phyloP scores from a whole-genome alignment of 106 monocot species.

The Phalaenopsis equestris region DNA sequence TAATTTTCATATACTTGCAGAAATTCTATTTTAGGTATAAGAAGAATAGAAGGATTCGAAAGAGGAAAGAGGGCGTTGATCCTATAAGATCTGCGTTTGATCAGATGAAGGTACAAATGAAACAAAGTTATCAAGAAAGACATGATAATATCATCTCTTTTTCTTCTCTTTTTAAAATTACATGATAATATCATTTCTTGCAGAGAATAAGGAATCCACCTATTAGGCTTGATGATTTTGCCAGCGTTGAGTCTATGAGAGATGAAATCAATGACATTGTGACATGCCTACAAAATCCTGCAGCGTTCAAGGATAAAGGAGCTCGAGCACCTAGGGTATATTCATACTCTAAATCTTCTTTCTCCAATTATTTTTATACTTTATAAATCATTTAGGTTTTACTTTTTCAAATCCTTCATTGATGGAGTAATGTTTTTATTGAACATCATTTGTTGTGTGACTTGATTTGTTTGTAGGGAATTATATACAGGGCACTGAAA shows the following conservation, averaged over 20 bases:
- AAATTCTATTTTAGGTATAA: conserved; percentile 48
- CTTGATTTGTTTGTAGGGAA: no score
- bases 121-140: conserved; percentile 2
- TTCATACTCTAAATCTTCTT: neutral
- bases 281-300: conserved; percentile 71
- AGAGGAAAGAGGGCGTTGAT: conserved; percentile 63
- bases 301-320: conserved; percentile 76
- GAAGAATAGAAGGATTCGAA: conserved; percentile 32
- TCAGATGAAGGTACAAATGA: conserved; percentile 69
- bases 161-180: neutral
- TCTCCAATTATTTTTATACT: conserved; percentile 1
- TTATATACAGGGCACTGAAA: no score
- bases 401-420: neutral
- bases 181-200: neutral
- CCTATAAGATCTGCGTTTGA: conserved; percentile 88
- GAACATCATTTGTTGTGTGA: neutral
- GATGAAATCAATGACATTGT: conserved; percentile 90
- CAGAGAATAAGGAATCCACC: conserved; percentile 92
- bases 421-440: neutral
- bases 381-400: conserved; percentile 3
- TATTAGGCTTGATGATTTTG: conserved; percentile 63
- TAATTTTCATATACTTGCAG: conserved; percentile 25
- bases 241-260: conserved; percentile 82
- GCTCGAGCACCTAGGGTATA: conserved; percentile 78
- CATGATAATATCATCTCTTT: neutral